phyloP scores from a whole-genome alignment of 495 filamentous ascomycete species.

The Tuber aestivum region DNA sequence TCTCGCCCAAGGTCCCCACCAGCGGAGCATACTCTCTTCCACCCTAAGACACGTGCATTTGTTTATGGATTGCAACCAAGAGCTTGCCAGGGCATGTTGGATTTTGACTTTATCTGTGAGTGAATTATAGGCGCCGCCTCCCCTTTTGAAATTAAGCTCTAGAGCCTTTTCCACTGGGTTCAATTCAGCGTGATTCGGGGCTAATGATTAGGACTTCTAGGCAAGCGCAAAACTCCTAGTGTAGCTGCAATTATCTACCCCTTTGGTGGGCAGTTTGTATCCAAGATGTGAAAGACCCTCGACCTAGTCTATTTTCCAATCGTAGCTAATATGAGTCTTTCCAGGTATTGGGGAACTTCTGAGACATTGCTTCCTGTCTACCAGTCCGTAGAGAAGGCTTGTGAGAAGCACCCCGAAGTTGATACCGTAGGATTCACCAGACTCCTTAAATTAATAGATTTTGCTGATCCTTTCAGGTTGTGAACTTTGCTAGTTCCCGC shows the following conservation, averaged over 20 bases:
- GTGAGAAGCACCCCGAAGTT: conserved; percentile 94
- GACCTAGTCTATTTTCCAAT: not conserved
- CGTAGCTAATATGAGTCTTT: conserved; percentile 16
- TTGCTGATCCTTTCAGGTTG: conserved; percentile 50
- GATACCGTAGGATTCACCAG: conserved; percentile 53
- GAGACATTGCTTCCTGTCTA: conserved; percentile 98
- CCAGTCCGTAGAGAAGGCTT: conserved; percentile 86
- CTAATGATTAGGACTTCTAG: conserved; percentile 18
- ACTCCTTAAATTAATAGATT: not conserved
- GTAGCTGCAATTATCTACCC: conserved; percentile 99
- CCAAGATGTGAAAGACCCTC: conserved; percentile 71
- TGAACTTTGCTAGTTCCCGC: conserved; percentile 98
- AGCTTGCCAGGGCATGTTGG: conserved; percentile 98
- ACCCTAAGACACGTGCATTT: conserved; percentile 98
- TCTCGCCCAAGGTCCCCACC: conserved; percentile 85
- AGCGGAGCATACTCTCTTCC: conserved; percentile 81
- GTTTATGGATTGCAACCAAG: conserved; percentile 98
- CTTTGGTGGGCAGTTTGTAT: conserved; percentile 98
- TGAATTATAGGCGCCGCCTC: not conserved
- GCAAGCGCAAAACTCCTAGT: conserved; percentile 88
- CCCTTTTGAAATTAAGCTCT: not conserved
- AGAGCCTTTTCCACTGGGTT: not conserved
- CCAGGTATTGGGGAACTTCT: conserved; percentile 95
- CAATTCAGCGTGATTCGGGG: not conserved
- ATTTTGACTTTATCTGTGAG: conserved; percentile 97